Conservation (phyloP, 2,329 filamentous ascomycete genomes). For the Fusarium sp. region DNA sequence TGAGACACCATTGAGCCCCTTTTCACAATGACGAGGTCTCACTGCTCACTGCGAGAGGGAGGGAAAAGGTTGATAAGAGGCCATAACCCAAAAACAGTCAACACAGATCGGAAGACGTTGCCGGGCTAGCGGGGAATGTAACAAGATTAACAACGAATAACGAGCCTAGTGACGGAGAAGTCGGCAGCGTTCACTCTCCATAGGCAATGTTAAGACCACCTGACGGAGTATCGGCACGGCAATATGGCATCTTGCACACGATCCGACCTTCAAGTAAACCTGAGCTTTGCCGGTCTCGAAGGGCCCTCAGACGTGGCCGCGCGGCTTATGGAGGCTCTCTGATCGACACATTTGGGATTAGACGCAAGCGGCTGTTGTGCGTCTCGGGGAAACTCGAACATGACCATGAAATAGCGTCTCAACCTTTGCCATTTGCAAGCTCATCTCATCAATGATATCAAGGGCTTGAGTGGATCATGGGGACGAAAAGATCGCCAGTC, state of each 20-base stretch:
- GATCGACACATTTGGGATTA: not conserved
- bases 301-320: not conserved
- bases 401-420: not conserved
- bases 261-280: not conserved
- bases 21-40: not conserved
- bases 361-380: conserved; percentile 17
- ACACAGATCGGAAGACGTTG: not conserved
- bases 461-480: not conserved
- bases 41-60: not conserved
- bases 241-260: not conserved
- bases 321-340: not conserved
- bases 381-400: not conserved
- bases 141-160: conserved; percentile 15
- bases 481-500: not conserved
- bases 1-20: not conserved
- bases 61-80: not conserved
- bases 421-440: not conserved
- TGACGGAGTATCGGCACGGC: conserved; percentile 6
- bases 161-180: conserved; percentile 7
- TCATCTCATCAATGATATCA: not conserved
- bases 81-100: not conserved
- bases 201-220: not conserved
- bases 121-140: conserved; percentile 29
- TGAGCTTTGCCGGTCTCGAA: conserved; percentile 2
- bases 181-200: not conserved